These are phyloP conservation scores for Cercospora sp. DNA, from an alignment of 2,329 filamentous ascomycete genomes.

Conservation along the genomic window DNA sequence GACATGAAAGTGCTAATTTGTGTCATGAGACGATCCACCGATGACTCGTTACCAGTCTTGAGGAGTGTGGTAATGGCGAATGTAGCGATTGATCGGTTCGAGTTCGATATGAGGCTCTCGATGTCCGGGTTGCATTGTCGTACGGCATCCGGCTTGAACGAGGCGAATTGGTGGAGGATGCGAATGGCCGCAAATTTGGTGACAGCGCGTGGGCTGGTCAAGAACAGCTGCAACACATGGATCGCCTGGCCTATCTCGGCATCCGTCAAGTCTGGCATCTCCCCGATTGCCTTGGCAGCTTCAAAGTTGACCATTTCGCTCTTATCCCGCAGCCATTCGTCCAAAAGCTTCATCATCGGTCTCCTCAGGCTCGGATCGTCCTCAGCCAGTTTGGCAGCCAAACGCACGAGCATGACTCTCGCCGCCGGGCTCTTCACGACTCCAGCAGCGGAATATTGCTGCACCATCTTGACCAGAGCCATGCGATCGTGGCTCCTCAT, in stretches of 20 bases:
- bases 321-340: conserved; percentile 96
- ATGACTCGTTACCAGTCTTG: conserved; percentile 97
- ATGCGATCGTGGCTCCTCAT: conserved; percentile 97
- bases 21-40: conserved; percentile 96
- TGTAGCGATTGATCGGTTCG: conserved; percentile 94
- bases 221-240: conserved; percentile 92
- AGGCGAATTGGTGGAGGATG: conserved; percentile 93
- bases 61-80: conserved; percentile 97
- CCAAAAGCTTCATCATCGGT: conserved; percentile 95
- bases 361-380: conserved; percentile 86
- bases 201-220: conserved; percentile 90
- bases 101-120: conserved; percentile 93
- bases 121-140: conserved; percentile 96
- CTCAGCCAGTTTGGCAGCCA: conserved; percentile 90
- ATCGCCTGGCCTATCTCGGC: conserved; percentile 88
- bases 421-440: conserved; percentile 94
- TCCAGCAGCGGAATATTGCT: conserved; percentile 89
- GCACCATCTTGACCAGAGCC: conserved; percentile 99
- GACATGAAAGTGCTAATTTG: conserved; percentile 98
- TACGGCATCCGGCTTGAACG: conserved; percentile 92
- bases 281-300: conserved; percentile 95
- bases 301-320: conserved; percentile 99
- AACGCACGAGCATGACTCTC: conserved; percentile 84
- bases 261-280: conserved; percentile 89
- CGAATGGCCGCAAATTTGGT: conserved; percentile 97